Evolutionary conservation across 176 grass and related monocot genomes (phyloP), one percentile per base, ranked within the genome.

Genomic region (Elymus sibiricus): DNA sequence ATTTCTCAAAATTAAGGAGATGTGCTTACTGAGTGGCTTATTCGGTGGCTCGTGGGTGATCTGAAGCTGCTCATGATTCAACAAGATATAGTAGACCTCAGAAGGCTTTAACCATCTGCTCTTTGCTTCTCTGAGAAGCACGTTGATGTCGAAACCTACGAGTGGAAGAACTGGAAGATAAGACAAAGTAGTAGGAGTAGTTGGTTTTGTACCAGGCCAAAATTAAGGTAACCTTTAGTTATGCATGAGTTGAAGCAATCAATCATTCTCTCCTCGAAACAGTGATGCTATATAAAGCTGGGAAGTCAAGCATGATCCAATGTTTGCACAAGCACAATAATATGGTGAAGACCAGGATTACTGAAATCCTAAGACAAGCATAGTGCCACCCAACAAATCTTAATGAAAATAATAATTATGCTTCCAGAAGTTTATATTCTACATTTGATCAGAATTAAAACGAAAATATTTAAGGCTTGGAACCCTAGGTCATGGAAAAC

Each of bases 61-160:
- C 2, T 84, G 59, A 43, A 87, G 94, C 70, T 55, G 90, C 90
- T 96, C 92, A 81, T 96, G 80, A 91, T 95, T 96, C 79, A 87
- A 85, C 73, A 99, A 90, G 46, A 99, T 99, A 61, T 82, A 94
- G 69, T 91, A 88, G 83, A 99, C 92, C 88, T 99, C 97, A 63
- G 92, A 85, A 68, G 97, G 92, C 89, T 92, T 99, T 84, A 99
- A 82, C 97, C 97, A 99, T 51, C 97, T 89, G 25, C 40, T 80
- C 51, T 58, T 91, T 79, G 97, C 94, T 90, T 99, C 94, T 75
- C 91, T 56, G 46, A 78, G 80, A 66, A 99, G 94, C 71, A 84
- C 84, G 59, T 91, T 90, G 72, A 99, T 94, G 83, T 99, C 94
- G 65, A 89, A 99, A 91, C 87, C 97, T 99, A 89, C 2, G 42